phyloP scores from a whole-genome alignment of 106 monocot genomes.

The Phalaenopsis equestris region DNA sequence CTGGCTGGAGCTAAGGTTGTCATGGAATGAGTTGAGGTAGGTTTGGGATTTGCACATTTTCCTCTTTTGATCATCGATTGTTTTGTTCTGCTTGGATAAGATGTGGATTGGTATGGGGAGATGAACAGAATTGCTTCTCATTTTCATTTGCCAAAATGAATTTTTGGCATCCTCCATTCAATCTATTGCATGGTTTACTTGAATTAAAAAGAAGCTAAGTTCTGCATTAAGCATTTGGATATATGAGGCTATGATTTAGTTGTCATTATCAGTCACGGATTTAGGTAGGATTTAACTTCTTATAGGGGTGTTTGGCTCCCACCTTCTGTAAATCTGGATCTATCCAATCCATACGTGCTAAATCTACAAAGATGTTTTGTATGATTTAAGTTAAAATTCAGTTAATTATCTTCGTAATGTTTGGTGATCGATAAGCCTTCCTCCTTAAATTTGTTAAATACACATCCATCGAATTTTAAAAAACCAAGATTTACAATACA shows the following conservation, averaged over 20 bases:
- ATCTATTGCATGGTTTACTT: not conserved
- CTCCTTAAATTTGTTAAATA: too few relatives aligned
- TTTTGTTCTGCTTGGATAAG: not conserved
- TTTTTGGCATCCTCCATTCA: not conserved
- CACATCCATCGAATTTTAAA: too few relatives aligned
- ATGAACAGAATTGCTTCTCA: conserved; percentile 3
- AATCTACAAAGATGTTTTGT: too few relatives aligned
- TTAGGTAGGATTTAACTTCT: too few relatives aligned
- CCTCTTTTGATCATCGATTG: not conserved
- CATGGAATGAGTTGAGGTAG: conserved; percentile 30
- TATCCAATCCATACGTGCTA: too few relatives aligned
- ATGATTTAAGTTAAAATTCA: too few relatives aligned
- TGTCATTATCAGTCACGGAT: too few relatives aligned
- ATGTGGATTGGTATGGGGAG: not conserved
- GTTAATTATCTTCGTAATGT: too few relatives aligned
- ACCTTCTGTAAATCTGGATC: too few relatives aligned
- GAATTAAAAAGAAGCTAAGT: not conserved
- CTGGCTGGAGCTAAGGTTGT: conserved; percentile 40
- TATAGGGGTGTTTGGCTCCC: too few relatives aligned
- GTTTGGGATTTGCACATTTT: not conserved
- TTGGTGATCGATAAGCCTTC: too few relatives aligned
- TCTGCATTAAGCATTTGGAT: not conserved
- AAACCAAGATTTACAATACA: too few relatives aligned
- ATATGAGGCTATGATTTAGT: not conserved
- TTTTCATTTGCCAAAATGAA: not conserved